Conservation (phyloP, 257 asterid genomes). For the Linderniella brevidens region DNA sequence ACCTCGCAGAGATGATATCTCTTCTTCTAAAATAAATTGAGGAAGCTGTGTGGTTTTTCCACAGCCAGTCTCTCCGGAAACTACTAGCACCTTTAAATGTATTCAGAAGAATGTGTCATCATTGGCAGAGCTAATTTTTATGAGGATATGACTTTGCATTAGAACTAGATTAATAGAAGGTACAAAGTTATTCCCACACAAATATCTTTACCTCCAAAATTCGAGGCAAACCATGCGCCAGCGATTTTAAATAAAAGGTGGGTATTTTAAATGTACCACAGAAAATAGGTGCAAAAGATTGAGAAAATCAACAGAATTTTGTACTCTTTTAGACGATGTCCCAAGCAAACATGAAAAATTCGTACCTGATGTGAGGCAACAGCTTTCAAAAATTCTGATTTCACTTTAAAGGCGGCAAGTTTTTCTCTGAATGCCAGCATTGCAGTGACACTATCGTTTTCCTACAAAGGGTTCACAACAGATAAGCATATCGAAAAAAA, state of each 20-base stretch:
- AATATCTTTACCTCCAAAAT: no score
- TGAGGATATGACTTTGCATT: no score
- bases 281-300: no score
- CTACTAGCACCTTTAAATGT: slow-evolving; percentile 62
- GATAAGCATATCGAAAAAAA: slow-evolving; percentile 8
- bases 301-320: no score
- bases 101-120: not conserved
- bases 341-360: not conserved
- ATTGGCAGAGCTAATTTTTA: not conserved
- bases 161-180: no score
- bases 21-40: slow-evolving; percentile 86
- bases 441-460: slow-evolving; percentile 38
- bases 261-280: no score
- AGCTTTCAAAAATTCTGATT: slow-evolving; percentile 67
- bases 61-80: slow-evolving; percentile 99
- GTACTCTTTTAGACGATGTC: no score
- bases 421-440: slow-evolving; percentile 76
- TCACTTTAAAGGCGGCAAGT: slow-evolving; percentile 77
- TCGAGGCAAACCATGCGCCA: no score
- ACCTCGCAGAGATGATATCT: slow-evolving; percentile 66
- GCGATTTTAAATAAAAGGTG: not conserved
- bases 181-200: no score
- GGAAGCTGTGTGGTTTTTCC: slow-evolving; percentile 99
- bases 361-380: slow-evolving; percentile 68
- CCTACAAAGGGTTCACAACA: slow-evolving; percentile 31